A percentile compares a stretch with the other conserved stretches of the same genome.
Conservation (phyloP, 2,329 filamentous ascomycete genomes). For the Pestalotiopsis sp. region DNA sequence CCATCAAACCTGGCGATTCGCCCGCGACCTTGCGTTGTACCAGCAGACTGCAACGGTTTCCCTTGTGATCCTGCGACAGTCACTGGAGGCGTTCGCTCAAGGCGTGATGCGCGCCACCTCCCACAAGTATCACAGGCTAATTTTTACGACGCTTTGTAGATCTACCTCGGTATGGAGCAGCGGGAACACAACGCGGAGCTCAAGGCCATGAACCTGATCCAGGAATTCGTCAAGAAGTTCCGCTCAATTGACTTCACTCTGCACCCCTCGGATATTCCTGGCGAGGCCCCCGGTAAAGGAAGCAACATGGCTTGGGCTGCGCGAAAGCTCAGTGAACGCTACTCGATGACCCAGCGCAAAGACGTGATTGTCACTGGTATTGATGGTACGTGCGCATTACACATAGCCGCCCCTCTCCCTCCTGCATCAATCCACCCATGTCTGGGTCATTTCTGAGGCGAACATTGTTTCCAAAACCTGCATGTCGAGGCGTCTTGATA, state of each 20-base stretch:
- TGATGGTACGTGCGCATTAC: constrained; percentile 59
- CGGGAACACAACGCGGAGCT: constrained; percentile 63
- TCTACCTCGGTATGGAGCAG: constrained; percentile 75
- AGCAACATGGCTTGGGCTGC: constrained; percentile 76
- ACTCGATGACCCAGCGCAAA: constrained; percentile 53
- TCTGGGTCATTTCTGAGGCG: constrained; percentile 17
- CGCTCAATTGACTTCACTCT: constrained; percentile 68
- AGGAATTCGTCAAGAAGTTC: constrained; percentile 66
- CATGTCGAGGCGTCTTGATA: constrained; percentile 17
- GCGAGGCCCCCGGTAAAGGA: constrained; percentile 73
- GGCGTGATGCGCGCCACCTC: background rate
- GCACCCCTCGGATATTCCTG: constrained; percentile 66
- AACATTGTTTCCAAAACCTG: constrained; percentile 19
- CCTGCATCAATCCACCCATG: constrained; percentile 2
- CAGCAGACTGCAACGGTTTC: background rate
- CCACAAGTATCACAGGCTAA: background rate
- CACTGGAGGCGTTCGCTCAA: background rate
- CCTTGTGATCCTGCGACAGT: background rate
- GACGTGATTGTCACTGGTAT: constrained; percentile 73
- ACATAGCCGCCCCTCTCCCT: constrained; percentile 2
- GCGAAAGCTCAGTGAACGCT: constrained; percentile 65
- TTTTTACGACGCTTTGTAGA: constrained; percentile 42
- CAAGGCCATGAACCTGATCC: constrained; percentile 65
- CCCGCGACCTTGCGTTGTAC: background rate
- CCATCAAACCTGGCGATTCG: background rate